phyloP scores from a whole-genome alignment of 2,329 filamentous ascomycete genomes.

The Trichothecium sympodiale region DNA sequence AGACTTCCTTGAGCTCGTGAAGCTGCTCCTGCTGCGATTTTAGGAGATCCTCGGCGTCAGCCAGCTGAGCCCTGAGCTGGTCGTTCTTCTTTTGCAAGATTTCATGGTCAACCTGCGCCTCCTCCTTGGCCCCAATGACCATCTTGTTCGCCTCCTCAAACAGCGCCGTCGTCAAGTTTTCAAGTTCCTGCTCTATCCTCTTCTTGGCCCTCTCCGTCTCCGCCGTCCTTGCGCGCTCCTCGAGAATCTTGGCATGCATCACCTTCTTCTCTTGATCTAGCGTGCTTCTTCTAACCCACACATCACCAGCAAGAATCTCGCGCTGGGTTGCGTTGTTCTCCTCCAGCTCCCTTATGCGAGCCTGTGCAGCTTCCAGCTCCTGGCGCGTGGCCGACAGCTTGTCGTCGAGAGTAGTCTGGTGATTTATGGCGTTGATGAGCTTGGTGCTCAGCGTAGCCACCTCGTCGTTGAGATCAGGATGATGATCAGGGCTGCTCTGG shows the following conservation, averaged over 20 bases:
- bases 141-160: slow-evolving; percentile 99
- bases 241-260: slow-evolving; percentile 45
- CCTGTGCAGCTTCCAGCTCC: slow-evolving; percentile 65
- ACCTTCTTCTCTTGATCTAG: slow-evolving; percentile 61
- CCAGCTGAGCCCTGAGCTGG: slow-evolving; percentile 72
- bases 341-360: slow-evolving; percentile 60
- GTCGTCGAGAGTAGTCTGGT: slow-evolving; percentile 87
- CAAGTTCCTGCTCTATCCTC: slow-evolving; percentile 83
- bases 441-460: slow-evolving; percentile 89
- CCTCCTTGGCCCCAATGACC: slow-evolving; percentile 80
- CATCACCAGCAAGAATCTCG: slow-evolving; percentile 60
- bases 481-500: slow-evolving; percentile 21
- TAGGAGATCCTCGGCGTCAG: slow-evolving; percentile 76
- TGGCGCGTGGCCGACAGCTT: slow-evolving; percentile 70
- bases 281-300: slow-evolving; percentile 63
- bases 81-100: slow-evolving; percentile 74
- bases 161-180: slow-evolving; percentile 80
- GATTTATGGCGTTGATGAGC: slow-evolving; percentile 93
- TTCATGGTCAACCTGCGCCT: slow-evolving; percentile 77
- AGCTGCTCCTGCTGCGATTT: slow-evolving; percentile 90
- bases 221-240: slow-evolving; percentile 54
- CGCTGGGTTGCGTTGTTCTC: slow-evolving; percentile 53
- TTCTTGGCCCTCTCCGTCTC: slow-evolving; percentile 70
- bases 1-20: slow-evolving; percentile 78
- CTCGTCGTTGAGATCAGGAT: slow-evolving; percentile 54